A percentile compares a stretch with the other conserved stretches of the same genome.
These are phyloP conservation scores for Stentor coeruleus DNA, from an alignment of 73 alveolate species.

Conservation along the genomic window DNA sequence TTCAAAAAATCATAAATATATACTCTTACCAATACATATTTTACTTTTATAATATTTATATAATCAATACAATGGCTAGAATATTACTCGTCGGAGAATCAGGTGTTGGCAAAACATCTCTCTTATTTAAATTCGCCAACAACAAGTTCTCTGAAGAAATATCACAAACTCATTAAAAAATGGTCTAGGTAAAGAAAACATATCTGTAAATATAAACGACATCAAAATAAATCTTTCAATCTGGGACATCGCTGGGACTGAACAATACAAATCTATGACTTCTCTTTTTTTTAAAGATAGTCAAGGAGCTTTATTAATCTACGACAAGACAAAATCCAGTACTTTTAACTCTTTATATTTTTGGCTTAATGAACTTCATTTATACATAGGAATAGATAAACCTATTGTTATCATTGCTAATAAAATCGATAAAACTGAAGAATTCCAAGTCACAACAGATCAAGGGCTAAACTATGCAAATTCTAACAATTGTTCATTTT, in stretches of 20 bases:
- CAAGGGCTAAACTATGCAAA: slow-evolving; percentile 53
- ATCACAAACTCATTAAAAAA: no score
- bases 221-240: slow-evolving; percentile 51
- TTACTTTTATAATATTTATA: no score
- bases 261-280: slow-evolving; percentile 83
- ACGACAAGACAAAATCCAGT: slow-evolving; percentile 27
- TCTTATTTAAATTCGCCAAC: no score
- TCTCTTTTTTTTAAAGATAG: slow-evolving; percentile 87
- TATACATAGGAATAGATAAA: slow-evolving; percentile 23
- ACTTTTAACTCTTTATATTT: slow-evolving; percentile 33
- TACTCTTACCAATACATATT: no score
- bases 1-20: no score
- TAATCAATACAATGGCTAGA: no score
- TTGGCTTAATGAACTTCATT: slow-evolving; percentile 38
- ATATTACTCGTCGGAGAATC: no score
- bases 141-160: no score
- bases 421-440: slow-evolving; percentile 67
- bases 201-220: slow-evolving; percentile 33
- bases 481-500: neutral
- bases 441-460: slow-evolving; percentile 37
- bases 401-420: slow-evolving; percentile 79
- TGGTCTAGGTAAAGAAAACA: no score
- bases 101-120: no score
- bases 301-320: slow-evolving; percentile 79
- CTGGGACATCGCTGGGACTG: slow-evolving; percentile 91